A percentile compares a stretch with the other conserved stretches of the same genome.
phyloP scores from a whole-genome alignment of 352 stramenopile species.

The Peronospora tabacina region DNA sequence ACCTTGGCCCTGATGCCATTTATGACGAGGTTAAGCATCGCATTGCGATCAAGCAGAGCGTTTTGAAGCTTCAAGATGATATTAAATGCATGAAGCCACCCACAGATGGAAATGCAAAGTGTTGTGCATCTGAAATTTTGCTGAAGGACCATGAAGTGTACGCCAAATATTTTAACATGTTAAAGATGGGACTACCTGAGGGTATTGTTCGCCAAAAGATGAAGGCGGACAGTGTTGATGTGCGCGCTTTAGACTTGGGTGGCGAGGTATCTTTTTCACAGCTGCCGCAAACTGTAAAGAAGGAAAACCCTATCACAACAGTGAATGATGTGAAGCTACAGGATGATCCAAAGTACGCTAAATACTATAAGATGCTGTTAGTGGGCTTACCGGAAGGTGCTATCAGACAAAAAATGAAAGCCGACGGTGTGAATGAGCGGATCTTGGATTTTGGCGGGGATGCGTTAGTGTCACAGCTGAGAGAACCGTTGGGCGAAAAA shows the following conservation, averaged over 20 bases:
- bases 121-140: slow-evolving; percentile 9
- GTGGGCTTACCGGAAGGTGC: slow-evolving; percentile 80
- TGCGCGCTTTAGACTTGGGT: slow-evolving; percentile 37
- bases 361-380: slow-evolving; percentile 93
- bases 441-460: slow-evolving; percentile 36
- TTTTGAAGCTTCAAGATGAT: slow-evolving; percentile 48
- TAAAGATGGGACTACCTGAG: slow-evolving; percentile 85
- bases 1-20: slow-evolving; percentile 48
- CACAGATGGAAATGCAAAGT: slow-evolving; percentile 4
- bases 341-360: slow-evolving; percentile 64
- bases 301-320: slow-evolving; percentile 3
- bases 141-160: slow-evolving; percentile 61
- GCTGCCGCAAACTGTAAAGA: slow-evolving; percentile 3
- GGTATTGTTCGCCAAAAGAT: slow-evolving; percentile 88
- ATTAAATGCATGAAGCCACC: slow-evolving; percentile 45
- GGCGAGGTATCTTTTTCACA: slow-evolving; percentile 12
- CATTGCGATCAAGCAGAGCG: slow-evolving; percentile 24
- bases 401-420: slow-evolving; percentile 81
- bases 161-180: slow-evolving; percentile 92
- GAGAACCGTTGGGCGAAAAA: neutral
- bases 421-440: slow-evolving; percentile 31
- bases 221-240: slow-evolving; percentile 37
- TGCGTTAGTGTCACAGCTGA: slow-evolving; percentile 27
- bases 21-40: slow-evolving; percentile 58
- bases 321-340: slow-evolving; percentile 25